Percentiles rank a stretch among this genome's conserved stretches.
Evolutionary conservation across 192 early-diverging fungal genomes (phyloP).

Genomic region (Rhizophagus sp.): DNA sequence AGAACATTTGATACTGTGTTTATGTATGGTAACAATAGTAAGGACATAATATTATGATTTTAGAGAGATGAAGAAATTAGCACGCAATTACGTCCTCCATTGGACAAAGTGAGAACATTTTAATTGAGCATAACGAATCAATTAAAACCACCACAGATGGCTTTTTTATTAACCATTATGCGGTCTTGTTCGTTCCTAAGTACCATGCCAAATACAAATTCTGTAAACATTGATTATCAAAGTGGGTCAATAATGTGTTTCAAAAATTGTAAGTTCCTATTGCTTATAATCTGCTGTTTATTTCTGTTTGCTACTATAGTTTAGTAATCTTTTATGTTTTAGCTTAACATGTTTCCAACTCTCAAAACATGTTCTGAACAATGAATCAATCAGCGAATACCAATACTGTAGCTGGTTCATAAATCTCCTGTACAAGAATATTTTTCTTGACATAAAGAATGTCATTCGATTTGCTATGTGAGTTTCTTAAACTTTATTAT

Average conservation of each 20-base stretch:
- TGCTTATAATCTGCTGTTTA: conserved; percentile 10
- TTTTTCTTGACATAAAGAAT: too few species aligned
- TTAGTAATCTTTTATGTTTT: neutral
- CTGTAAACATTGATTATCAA: neutral
- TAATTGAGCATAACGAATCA: too few species aligned
- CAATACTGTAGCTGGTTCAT: neutral
- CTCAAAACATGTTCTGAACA: conserved; percentile 18
- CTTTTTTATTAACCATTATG: neutral
- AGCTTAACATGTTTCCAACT: conserved; percentile 20
- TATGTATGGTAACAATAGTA: too few species aligned
- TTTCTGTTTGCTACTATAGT: neutral
- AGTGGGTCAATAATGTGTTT: conserved; percentile 14
- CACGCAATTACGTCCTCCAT: too few species aligned
- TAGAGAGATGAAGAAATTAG: too few species aligned
- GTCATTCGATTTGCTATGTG: too few species aligned
- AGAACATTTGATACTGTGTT: too few species aligned
- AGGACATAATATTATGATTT: too few species aligned
- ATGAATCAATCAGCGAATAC: conserved; percentile 18
- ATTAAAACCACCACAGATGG: neutral
- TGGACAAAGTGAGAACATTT: too few species aligned
- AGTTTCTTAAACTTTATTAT: too few species aligned
- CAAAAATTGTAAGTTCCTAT: conserved; percentile 16
- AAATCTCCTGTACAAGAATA: too few species aligned
- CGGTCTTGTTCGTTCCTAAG: conserved; percentile 9
- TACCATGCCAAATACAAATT: conserved; percentile 17